Evolutionary conservation across 805 yeast species (phyloP).

Genomic region (Myxozyma melibiosi): DNA sequence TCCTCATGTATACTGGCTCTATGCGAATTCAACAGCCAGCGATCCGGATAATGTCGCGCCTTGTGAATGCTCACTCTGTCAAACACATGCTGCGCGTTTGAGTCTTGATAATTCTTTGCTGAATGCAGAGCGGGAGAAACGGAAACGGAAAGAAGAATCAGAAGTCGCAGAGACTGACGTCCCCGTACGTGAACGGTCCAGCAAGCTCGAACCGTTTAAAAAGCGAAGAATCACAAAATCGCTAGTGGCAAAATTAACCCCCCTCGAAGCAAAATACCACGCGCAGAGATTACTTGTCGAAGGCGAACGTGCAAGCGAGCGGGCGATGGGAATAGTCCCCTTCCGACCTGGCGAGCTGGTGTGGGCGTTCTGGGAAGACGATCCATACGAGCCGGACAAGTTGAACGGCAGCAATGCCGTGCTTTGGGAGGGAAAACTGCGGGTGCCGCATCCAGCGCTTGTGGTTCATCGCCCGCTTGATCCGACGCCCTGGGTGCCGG

Average conservation of each 20-base stretch:
- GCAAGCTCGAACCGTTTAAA: too few species aligned
- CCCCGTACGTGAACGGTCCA: too few species aligned
- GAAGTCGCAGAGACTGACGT: too few species aligned
- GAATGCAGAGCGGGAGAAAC: background rate
- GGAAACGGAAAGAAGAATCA: background rate
- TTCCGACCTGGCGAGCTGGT: conserved; percentile 28
- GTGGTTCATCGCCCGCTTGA: conserved; percentile 14
- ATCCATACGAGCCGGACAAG: background rate
- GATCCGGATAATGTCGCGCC: background rate
- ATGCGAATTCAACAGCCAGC: background rate
- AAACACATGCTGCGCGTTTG: conserved; percentile 1
- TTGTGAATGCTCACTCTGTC: conserved; percentile 14
- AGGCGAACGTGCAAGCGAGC: conserved; percentile 12
- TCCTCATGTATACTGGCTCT: conserved; percentile 26
- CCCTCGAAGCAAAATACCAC: background rate
- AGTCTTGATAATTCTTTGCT: conserved; percentile 1
- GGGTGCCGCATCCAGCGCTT: conserved; percentile 22
- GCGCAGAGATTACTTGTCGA: conserved; percentile 12
- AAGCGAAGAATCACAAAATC: too few species aligned
- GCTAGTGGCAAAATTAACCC: background rate
- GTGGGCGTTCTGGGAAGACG: conserved; percentile 8
- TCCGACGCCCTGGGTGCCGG: conserved; percentile 1
- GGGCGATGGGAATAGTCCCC: conserved; percentile 15
- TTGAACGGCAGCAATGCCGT: background rate
- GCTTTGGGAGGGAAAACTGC: conserved; percentile 5